Evolutionary conservation across 352 stramenopile species (phyloP).

Genomic region (Globisporangium solare): DNA sequence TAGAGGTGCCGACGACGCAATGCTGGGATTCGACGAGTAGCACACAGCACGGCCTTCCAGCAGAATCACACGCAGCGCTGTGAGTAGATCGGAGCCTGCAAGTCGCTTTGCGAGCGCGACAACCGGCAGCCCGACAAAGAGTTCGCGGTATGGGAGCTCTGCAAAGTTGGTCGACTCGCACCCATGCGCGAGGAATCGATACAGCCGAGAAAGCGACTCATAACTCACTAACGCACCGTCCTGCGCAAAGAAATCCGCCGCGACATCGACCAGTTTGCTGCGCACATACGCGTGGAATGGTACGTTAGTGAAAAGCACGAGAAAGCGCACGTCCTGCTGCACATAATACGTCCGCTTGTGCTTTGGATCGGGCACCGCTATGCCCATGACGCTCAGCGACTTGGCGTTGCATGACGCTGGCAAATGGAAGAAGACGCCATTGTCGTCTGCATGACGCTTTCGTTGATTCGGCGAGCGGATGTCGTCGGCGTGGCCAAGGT

Average conservation of each 20-base stretch:
- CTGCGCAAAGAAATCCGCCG: conserved; percentile 27
- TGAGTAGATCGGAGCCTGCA: conserved; percentile 49
- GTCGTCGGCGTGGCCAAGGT: conserved; percentile 7
- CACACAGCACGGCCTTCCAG: conserved; percentile 77
- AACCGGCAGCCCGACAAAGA: conserved; percentile 39
- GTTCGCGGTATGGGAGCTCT: conserved; percentile 36
- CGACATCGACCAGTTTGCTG: conserved; percentile 25
- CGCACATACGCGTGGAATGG: conserved; percentile 41
- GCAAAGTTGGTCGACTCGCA: conserved; percentile 19
- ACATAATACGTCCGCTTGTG: conserved; percentile 29
- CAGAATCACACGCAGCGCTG: conserved; percentile 60
- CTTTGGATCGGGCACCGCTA: conserved; percentile 40
- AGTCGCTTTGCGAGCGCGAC: conserved; percentile 41
- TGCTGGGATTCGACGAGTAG: conserved; percentile 52
- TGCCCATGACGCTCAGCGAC: conserved; percentile 25
- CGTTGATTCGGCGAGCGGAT: not conserved
- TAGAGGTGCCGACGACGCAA: conserved; percentile 46
- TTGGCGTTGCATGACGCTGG: conserved; percentile 13
- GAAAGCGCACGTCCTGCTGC: conserved; percentile 44
- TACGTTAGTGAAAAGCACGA: conserved; percentile 43
- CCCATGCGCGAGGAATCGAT: conserved; percentile 17
- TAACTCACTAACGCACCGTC: conserved; percentile 16
- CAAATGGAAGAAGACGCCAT: conserved; percentile 50
- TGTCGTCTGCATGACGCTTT: conserved; percentile 5
- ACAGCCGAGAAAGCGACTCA: conserved; percentile 28